phyloP scores from a whole-genome alignment of 441 rosid species.

The Erodium trifolium region DNA sequence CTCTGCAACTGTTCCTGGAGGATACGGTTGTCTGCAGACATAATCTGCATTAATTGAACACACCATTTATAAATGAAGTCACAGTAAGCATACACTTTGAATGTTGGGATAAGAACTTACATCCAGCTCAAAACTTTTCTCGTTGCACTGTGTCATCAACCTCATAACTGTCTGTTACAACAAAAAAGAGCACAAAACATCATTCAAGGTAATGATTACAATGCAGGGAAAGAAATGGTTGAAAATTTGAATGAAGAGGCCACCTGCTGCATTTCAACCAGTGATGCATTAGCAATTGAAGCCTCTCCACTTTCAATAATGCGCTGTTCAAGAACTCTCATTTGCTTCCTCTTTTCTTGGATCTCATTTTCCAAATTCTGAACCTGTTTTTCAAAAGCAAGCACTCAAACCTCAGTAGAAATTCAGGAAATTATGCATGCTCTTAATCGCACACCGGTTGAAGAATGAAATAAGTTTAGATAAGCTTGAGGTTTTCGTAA shows the following conservation, averaged over 20 bases:
- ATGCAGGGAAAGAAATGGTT: background rate
- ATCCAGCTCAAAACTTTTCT: conserved; percentile 91
- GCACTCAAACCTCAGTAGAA: conserved; percentile 9
- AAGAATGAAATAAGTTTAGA: conserved; percentile 3
- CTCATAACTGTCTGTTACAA: conserved; percentile 67
- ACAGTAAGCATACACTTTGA: background rate
- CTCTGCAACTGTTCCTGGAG: conserved; percentile 87
- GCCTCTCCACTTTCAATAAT: conserved; percentile 89
- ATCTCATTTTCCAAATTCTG: conserved; percentile 82
- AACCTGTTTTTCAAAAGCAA: conserved; percentile 39
- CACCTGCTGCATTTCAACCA: conserved; percentile 97
- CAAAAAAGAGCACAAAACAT: conserved; percentile 11
- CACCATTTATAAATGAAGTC: background rate
- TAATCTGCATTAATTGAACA: conserved; percentile 48
- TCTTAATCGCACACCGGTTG: conserved; percentile 1
- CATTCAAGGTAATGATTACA: background rate
- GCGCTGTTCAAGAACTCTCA: conserved; percentile 71
- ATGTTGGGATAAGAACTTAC: conserved; percentile 28
- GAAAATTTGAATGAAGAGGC: conserved; percentile 9
- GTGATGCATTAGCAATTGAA: conserved; percentile 80
- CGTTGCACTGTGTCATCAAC: conserved; percentile 87
- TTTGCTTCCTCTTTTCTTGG: conserved; percentile 85
- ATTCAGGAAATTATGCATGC: conserved; percentile 6
- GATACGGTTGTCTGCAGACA: conserved; percentile 87
- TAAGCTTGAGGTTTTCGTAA: background rate